Evolutionary conservation across 164 flowering plant genomes (phyloP).

Genomic region (Protea cynaroides): DNA sequence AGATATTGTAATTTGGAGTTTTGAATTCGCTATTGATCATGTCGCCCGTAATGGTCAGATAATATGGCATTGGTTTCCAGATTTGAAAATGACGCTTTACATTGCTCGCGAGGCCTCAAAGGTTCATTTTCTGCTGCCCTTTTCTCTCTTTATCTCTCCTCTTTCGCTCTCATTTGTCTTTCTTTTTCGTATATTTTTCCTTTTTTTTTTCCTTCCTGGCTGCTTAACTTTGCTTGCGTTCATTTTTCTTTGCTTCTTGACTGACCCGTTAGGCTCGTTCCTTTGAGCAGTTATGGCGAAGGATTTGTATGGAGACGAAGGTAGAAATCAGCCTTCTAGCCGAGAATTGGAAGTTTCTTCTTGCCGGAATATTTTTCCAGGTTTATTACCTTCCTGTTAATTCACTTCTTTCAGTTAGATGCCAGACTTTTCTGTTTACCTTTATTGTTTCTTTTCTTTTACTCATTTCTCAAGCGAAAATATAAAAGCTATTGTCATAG

Average conservation of each 20-base stretch:
- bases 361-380: conserved; percentile 82
- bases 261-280: conserved; percentile 2
- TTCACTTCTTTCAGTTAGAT: neutral
- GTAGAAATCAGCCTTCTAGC: conserved; percentile 65
- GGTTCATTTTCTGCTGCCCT: conserved; percentile 40
- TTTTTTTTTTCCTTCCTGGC: neutral
- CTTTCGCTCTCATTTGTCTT: conserved; percentile 1
- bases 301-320: conserved; percentile 60
- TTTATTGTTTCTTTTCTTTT: neutral
- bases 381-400: conserved; percentile 21
- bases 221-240: neutral
- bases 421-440: neutral
- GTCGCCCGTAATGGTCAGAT: conserved; percentile 23
- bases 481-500: neutral
- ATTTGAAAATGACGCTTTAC: conserved; percentile 64
- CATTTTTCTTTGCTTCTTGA: conserved; percentile 1
- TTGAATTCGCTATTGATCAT: conserved; percentile 17
- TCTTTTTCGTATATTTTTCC: neutral
- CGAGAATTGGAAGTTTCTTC: conserved; percentile 83
- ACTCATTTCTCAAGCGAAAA: neutral
- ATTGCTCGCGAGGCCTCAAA: conserved; percentile 92
- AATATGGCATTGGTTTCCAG: conserved; percentile 40
- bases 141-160: neutral
- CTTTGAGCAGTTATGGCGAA: conserved; percentile 75
- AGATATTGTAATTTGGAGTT: neutral